A percentile compares a stretch with the other conserved stretches of the same genome.
phyloP scores from a whole-genome alignment of 108 stramenopile genomes.

The Mediolabrus comicus region DNA sequence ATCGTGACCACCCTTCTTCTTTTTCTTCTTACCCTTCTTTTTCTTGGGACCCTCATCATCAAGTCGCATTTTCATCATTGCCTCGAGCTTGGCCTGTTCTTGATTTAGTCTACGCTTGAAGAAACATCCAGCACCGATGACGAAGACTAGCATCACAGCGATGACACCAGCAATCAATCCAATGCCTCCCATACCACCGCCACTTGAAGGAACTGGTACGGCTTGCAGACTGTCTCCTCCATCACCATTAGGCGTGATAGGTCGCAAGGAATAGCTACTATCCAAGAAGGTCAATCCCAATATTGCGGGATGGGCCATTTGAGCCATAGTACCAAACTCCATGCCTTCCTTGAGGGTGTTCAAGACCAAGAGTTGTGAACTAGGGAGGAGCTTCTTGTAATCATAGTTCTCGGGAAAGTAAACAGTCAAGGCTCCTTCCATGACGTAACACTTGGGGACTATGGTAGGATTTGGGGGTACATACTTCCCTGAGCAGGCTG shows the following conservation, averaged over 20 bases:
- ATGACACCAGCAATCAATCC: constrained; percentile 19
- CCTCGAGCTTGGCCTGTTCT: neutral
- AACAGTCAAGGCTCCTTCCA: constrained; percentile 36
- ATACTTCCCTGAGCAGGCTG: constrained; percentile 24
- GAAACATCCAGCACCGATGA: constrained; percentile 1
- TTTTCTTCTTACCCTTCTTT: constrained; percentile 6
- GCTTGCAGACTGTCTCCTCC: neutral
- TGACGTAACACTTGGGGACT: constrained; percentile 18
- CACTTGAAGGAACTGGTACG: neutral
- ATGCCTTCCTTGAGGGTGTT: constrained; percentile 25
- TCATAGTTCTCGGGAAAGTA: constrained; percentile 32
- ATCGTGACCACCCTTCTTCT: neutral
- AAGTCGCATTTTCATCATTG: neutral
- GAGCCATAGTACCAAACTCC: constrained; percentile 9
- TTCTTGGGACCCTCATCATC: neutral
- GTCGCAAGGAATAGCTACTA: constrained; percentile 24
- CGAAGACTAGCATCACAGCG: neutral
- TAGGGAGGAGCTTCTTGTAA: constrained; percentile 4
- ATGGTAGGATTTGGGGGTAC: constrained; percentile 1
- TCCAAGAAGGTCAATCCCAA: constrained; percentile 28
- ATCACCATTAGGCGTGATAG: neutral
- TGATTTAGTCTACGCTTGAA: constrained; percentile 1
- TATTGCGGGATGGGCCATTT: constrained; percentile 11
- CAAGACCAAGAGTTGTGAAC: constrained; percentile 10
- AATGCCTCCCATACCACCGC: neutral